Base-by-base conservation (phyloP, 495 filamentous ascomycete species). In the Oleoguttula mirabilis region DNA sequence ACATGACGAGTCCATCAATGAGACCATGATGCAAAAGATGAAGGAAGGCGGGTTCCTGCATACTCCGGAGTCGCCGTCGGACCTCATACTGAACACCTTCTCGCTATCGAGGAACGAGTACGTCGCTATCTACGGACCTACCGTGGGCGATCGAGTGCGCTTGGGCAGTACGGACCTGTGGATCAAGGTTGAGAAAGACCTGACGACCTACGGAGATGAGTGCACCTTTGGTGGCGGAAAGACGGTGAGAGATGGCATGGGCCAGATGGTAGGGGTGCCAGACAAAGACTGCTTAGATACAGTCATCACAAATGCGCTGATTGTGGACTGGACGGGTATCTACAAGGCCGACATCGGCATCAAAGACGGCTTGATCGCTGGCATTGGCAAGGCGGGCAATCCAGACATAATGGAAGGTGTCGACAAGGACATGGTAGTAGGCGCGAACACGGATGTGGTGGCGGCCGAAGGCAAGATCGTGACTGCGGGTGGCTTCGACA, bases 331-430 rank as follows among this genome's bases (percentile, higher is more conserved):
- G 71, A 79, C 72, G 12, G 90, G 90, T 31, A 95, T 98, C 51
- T 90, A 81, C 69, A 98, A 98, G 67, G 88, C 88, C 3, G 90
- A 98, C 61, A 90, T 98, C 60, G 90, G 92, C 24, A 79, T 98
- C 54, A 93, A 88, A 57, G 62, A 88, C 42, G 88, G 90, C 1
- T 43, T 82, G 4, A 95, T 98, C 59, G 79, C 77, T 31, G 90
- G 80, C 2, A 92, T 98, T 52, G 90, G 90, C 24, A 96, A 96
- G 62, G 85, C 88, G 12, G 90, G 90, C 12, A 98, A 96, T 53
- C 90, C 90, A 2, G 92, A 98, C 64, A 73, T 93, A 25, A 98
- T 96, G 92, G 79, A 87, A 25, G 82, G 82, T 3, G 87, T 98
- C 14, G 70, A 80, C 48, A 66, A 71, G 2, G 69, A 76, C 30